Evolutionary conservation across 2,329 filamentous ascomycete genomes (phyloP).

Genomic region (Phaeophleospora eucalypticola): DNA sequence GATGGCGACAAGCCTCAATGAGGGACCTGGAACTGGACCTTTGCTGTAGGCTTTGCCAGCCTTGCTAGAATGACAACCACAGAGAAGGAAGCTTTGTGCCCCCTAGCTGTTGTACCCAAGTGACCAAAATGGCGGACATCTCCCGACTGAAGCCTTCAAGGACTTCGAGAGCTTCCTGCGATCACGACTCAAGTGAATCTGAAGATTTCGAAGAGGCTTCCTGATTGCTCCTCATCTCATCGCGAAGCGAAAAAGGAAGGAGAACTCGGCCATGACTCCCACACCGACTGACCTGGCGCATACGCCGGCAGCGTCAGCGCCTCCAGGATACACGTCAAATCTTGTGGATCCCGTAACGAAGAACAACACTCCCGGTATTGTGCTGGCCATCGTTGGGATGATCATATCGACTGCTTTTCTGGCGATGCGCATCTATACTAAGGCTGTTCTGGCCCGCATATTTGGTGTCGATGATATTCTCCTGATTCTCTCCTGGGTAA

Average conservation of each 20-base stretch:
- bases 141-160: background rate
- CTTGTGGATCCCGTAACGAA: slow-evolving; percentile 7
- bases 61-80: no score
- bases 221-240: no score
- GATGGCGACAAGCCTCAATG: no score
- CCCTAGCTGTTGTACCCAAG: background rate
- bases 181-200: no score
- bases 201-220: no score
- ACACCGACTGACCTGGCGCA: background rate
- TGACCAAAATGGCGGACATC: background rate
- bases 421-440: slow-evolving; percentile 15
- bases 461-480: slow-evolving; percentile 16
- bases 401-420: slow-evolving; percentile 14
- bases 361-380: slow-evolving; percentile 3
- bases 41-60: background rate
- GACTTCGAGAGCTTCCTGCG: no score
- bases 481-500: slow-evolving; percentile 13
- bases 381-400: slow-evolving; percentile 10
- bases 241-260: background rate
- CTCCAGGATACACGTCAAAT: slow-evolving; percentile 12
- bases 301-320: slow-evolving; percentile 11
- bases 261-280: background rate
- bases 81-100: no score
- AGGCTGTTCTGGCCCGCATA: slow-evolving; percentile 13
- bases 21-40: no score